These are phyloP conservation scores for Fusarium keratoplasticum DNA, from an alignment of 2,329 filamentous ascomycete genomes.

Conservation along the genomic window DNA sequence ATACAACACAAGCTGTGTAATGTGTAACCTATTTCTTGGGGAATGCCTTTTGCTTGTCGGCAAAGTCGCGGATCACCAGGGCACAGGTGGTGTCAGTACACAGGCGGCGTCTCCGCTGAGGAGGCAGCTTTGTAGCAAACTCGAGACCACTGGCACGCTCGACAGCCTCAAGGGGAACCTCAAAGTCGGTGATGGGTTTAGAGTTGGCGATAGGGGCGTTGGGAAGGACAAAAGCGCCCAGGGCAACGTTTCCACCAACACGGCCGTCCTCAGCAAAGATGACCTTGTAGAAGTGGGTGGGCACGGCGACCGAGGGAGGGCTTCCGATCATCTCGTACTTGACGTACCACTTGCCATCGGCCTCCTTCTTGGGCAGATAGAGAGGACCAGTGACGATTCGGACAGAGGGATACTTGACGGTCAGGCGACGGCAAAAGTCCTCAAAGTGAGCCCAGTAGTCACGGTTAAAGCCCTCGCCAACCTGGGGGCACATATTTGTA, in stretches of 20 bases:
- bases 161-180: slow-evolving; percentile 92
- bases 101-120: slow-evolving; percentile 78
- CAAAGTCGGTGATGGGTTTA: slow-evolving; percentile 90
- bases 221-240: slow-evolving; percentile 94
- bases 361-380: slow-evolving; percentile 88
- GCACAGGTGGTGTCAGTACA: slow-evolving; percentile 90
- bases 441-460: slow-evolving; percentile 99
- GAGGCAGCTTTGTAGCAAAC: slow-evolving; percentile 84
- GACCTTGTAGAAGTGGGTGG: slow-evolving; percentile 99
- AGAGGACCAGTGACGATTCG: slow-evolving; percentile 93
- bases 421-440: slow-evolving; percentile 92
- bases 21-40: slow-evolving; percentile 49
- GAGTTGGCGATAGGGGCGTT: slow-evolving; percentile 90
- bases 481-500: slow-evolving; percentile 98
- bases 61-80: slow-evolving; percentile 84
- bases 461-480: slow-evolving; percentile 97
- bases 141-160: slow-evolving; percentile 93
- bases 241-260: slow-evolving; percentile 78
- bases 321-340: slow-evolving; percentile 95
- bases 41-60: slow-evolving; percentile 70
- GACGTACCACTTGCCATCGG: slow-evolving; percentile 91
- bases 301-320: slow-evolving; percentile 93
- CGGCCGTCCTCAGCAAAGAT: slow-evolving; percentile 92
- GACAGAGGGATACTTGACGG: slow-evolving; percentile 83
- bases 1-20: not conserved